Percentiles rank a stretch among this genome's conserved stretches.
These are phyloP conservation scores for Zizania latifolia DNA, from an alignment of 176 grass and related monocot genomes.

Conservation along the genomic window DNA sequence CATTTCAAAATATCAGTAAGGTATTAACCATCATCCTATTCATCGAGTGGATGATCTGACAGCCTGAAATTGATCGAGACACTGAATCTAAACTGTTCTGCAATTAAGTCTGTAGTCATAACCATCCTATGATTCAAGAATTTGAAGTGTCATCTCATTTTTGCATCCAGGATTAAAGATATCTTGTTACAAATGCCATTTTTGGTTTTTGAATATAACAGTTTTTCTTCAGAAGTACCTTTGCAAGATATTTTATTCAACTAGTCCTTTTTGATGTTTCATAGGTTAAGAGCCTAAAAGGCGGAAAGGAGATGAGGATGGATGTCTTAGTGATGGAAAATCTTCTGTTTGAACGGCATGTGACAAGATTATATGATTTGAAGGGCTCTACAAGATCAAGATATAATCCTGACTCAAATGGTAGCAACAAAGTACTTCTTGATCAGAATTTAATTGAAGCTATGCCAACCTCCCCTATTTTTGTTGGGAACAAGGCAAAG, in stretches of 20 bases:
- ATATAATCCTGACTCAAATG: conserved; percentile 88
- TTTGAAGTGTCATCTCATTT: neutral
- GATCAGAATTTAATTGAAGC: conserved; percentile 91
- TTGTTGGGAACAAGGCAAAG: conserved; percentile 92
- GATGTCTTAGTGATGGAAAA: conserved; percentile 98
- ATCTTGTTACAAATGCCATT: neutral
- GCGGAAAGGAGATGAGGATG: conserved; percentile 83
- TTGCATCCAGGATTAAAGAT: neutral
- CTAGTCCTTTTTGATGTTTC: conserved; percentile 1
- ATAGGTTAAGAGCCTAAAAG: conserved; percentile 79
- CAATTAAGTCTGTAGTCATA: neutral
- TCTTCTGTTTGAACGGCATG: conserved; percentile 76
- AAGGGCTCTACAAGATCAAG: conserved; percentile 93
- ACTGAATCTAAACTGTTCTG: conserved; percentile 2
- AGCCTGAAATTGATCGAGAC: neutral
- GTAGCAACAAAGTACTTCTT: conserved; percentile 93
- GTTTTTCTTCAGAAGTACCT: neutral
- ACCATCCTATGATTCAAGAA: neutral
- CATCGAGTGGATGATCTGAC: neutral
- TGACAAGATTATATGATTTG: conserved; percentile 90
- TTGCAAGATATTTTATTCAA: neutral
- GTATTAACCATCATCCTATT: conserved; percentile 6
- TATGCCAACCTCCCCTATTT: conserved; percentile 98
- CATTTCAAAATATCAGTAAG: neutral
- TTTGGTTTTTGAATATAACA: neutral